phyloP scores from a whole-genome alignment of 225 moss, liverwort and hornwort species.

The Anthoceros angustus region DNA sequence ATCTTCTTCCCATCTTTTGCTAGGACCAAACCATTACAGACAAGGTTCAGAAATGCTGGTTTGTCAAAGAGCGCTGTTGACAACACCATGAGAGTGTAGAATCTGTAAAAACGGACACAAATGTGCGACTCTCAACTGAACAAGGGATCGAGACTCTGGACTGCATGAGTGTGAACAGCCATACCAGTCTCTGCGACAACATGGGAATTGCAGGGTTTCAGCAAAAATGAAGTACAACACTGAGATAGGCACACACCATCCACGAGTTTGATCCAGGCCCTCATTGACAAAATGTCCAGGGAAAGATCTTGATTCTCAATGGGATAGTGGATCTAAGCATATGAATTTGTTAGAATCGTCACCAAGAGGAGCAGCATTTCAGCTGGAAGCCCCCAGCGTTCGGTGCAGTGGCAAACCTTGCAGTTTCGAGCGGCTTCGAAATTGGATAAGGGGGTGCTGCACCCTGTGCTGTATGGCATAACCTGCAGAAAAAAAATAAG shows the following conservation, averaged over 20 bases:
- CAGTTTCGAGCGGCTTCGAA: conserved; percentile 89
- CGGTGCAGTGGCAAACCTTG: conserved; percentile 30
- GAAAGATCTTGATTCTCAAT: conserved; percentile 91
- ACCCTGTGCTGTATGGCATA: conserved; percentile 95
- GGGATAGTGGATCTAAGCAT: conserved; percentile 86
- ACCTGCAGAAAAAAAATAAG: conserved; percentile 28
- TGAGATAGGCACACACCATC: conserved; percentile 61
- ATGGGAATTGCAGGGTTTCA: too few relatives aligned
- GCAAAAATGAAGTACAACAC: too few relatives aligned
- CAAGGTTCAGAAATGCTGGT: conserved; percentile 87
- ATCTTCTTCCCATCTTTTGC: conserved; percentile 97
- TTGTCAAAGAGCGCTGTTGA: conserved; percentile 82
- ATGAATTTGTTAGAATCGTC: conserved; percentile 11
- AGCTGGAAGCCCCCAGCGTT: too few relatives aligned
- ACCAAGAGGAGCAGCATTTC: too few relatives aligned
- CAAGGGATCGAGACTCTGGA: too few relatives aligned
- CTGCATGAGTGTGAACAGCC: too few relatives aligned
- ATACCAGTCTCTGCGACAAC: too few relatives aligned
- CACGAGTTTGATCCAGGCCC: conserved; percentile 96
- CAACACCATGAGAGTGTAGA: conserved; percentile 93
- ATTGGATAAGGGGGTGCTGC: conserved; percentile 71
- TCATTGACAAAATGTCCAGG: conserved; percentile 96
- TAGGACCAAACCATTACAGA: conserved; percentile 87
- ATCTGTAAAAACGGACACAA: conserved; percentile 30
- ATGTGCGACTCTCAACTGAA: too few relatives aligned